phyloP scores from a whole-genome alignment of 495 filamentous ascomycete species.

The Aspergillus mulundensis region DNA sequence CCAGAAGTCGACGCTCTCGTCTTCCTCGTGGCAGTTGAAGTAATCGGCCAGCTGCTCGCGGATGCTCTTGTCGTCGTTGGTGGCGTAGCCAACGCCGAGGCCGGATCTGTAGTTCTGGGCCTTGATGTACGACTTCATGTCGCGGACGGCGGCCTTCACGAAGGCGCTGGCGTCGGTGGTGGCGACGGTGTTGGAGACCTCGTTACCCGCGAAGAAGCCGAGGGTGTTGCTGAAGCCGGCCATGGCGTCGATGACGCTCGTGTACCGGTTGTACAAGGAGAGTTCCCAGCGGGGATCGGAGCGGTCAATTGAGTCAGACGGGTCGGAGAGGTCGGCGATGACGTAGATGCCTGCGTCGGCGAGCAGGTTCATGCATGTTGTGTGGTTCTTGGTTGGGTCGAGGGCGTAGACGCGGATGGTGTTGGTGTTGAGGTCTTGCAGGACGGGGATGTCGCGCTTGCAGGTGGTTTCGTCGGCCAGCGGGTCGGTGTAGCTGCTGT shows the following conservation, averaged over 20 bases:
- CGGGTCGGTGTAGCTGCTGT: constrained; percentile 56
- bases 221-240: constrained; percentile 78
- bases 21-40: constrained; percentile 77
- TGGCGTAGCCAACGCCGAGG: constrained; percentile 91
- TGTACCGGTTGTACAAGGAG: constrained; percentile 73
- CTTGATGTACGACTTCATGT: constrained; percentile 90
- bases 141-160: constrained; percentile 94
- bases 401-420: constrained; percentile 91
- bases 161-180: constrained; percentile 86
- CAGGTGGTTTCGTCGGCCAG: constrained; percentile 67
- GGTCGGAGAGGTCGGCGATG: constrained; percentile 81
- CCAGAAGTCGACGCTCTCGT: constrained; percentile 83
- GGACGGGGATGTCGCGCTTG: constrained; percentile 76
- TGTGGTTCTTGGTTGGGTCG: constrained; percentile 73
- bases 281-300: constrained; percentile 71
- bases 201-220: constrained; percentile 97
- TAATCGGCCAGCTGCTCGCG: constrained; percentile 76
- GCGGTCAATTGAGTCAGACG: constrained; percentile 77
- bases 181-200: constrained; percentile 79
- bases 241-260: constrained; percentile 74
- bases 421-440: constrained; percentile 77
- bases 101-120: constrained; percentile 59
- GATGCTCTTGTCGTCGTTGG: constrained; percentile 82
- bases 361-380: constrained; percentile 78
- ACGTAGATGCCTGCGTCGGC: constrained; percentile 90